Conservation (phyloP, 1,284 basidiomycete species). For the Cryptococcus amylolentus region DNA sequence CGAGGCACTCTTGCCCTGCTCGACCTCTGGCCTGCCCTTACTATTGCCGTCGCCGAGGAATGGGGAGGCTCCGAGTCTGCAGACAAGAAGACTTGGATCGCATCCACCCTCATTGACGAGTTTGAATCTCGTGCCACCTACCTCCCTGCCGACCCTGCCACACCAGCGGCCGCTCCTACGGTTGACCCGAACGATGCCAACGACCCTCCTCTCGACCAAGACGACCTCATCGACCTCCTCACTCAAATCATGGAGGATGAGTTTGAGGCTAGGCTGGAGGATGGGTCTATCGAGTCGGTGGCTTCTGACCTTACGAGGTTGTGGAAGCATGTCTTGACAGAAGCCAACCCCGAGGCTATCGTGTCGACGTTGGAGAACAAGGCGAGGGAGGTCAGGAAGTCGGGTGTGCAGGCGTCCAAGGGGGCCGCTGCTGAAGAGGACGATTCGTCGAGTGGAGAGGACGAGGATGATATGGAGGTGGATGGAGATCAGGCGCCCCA, state of each 20-base stretch:
- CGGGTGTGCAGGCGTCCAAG: constrained; percentile 25
- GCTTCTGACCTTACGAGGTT: constrained; percentile 66
- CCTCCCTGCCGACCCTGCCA: constrained; percentile 10
- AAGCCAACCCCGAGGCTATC: constrained; percentile 54
- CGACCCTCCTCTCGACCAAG: constrained; percentile 60
- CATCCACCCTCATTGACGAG: constrained; percentile 73
- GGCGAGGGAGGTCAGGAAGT: constrained; percentile 52
- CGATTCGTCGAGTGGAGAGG: constrained; percentile 52
- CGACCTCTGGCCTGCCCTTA: constrained; percentile 73
- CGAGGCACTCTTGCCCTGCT: constrained; percentile 75
- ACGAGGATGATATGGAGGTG: constrained; percentile 55
- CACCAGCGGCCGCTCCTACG: constrained; percentile 8
- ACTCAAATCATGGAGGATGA: constrained; percentile 72
- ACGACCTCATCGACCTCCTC: constrained; percentile 72
- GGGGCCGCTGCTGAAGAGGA: constrained; percentile 41
- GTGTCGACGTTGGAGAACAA: constrained; percentile 63
- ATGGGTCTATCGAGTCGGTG: constrained; percentile 68
- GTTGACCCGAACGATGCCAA: constrained; percentile 29
- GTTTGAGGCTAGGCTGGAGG: constrained; percentile 75
- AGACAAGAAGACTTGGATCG: constrained; percentile 75
- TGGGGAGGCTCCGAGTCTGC: constrained; percentile 75
- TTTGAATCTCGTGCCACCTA: constrained; percentile 59
- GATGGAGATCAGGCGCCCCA: constrained; percentile 57
- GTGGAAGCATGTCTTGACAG: constrained; percentile 54
- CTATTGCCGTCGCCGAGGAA: constrained; percentile 71